phyloP scores from a whole-genome alignment of 1,284 basidiomycete species.

The Sporisorium graminicola region DNA sequence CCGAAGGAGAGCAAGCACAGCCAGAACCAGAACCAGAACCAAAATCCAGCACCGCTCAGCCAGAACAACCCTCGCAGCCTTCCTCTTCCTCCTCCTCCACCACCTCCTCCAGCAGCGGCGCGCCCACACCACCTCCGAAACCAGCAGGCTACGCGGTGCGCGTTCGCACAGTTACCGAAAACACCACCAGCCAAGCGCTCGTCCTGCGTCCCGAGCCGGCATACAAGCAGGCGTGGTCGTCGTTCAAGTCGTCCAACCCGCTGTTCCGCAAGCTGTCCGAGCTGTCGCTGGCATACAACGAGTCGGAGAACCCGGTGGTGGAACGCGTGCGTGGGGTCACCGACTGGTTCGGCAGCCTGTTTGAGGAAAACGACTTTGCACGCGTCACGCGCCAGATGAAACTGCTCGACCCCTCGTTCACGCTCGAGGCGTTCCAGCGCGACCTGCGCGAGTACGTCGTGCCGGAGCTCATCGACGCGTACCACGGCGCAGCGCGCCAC shows the following conservation, averaged over 20 bases:
- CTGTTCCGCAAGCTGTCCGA: slow-evolving; percentile 55
- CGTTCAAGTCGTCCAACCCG: slow-evolving; percentile 60
- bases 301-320: slow-evolving; percentile 92
- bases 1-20: slow-evolving; percentile 5
- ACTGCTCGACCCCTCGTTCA: slow-evolving; percentile 86
- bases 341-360: slow-evolving; percentile 85
- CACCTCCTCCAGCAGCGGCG: neutral
- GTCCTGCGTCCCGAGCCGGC: slow-evolving; percentile 62
- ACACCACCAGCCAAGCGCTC: slow-evolving; percentile 56
- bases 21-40: neutral
- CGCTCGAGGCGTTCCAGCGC: slow-evolving; percentile 85
- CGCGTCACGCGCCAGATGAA: slow-evolving; percentile 90
- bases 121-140: slow-evolving; percentile 16
- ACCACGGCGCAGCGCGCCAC: slow-evolving; percentile 88
- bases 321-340: slow-evolving; percentile 85
- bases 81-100: slow-evolving; percentile 6
- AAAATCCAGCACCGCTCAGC: neutral
- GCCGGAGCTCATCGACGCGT: slow-evolving; percentile 96
- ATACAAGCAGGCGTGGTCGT: slow-evolving; percentile 59
- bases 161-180: slow-evolving; percentile 24
- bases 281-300: slow-evolving; percentile 76
- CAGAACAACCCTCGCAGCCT: neutral
- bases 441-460: slow-evolving; percentile 97
- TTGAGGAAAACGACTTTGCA: slow-evolving; percentile 98
- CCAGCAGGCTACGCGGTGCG: slow-evolving; percentile 62